Percentiles rank a stretch among this genome's conserved stretches.
Evolutionary conservation across 1,139 yeast genomes (phyloP).

Genomic region (Magnusiomyces fungicola): DNA sequence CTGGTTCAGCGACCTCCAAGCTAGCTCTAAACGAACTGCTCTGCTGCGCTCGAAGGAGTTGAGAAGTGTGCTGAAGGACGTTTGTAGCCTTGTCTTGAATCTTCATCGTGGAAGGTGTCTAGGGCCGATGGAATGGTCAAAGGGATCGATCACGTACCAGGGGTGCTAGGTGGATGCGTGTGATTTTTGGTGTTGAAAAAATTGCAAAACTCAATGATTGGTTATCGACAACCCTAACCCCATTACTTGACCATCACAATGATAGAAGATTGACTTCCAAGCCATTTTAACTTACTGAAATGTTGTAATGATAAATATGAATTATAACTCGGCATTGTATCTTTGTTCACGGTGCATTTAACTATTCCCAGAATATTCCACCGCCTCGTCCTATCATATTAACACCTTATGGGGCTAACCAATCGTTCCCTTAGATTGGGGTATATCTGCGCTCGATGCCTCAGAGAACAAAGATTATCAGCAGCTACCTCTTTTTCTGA

Average conservation of each 20-base stretch:
- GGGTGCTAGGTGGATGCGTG: background rate
- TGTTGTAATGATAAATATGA: too few relatives aligned
- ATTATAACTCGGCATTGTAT: too few relatives aligned
- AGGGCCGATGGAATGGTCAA: background rate
- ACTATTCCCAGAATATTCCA: too few relatives aligned
- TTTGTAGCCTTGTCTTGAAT: conserved; percentile 60
- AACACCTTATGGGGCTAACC: too few relatives aligned
- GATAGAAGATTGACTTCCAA: background rate
- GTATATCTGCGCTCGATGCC: too few relatives aligned
- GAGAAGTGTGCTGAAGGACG: conserved; percentile 71
- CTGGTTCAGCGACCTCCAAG: conserved; percentile 51
- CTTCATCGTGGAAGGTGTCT: conserved; percentile 41
- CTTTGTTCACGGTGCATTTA: too few relatives aligned
- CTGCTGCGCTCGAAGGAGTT: conserved; percentile 53
- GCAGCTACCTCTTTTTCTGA: too few relatives aligned
- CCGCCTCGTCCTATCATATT: too few relatives aligned
- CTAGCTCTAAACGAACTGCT: conserved; percentile 21
- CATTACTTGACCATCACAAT: too few relatives aligned
- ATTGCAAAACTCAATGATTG: background rate
- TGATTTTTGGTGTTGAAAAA: background rate
- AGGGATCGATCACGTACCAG: background rate
- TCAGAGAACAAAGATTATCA: too few relatives aligned
- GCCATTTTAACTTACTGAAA: too few relatives aligned
- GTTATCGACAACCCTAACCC: background rate
- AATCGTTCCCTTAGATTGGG: too few relatives aligned